Conservation (phyloP, 192 early-diverging fungal genomes). For the Dissophora ornata region DNA sequence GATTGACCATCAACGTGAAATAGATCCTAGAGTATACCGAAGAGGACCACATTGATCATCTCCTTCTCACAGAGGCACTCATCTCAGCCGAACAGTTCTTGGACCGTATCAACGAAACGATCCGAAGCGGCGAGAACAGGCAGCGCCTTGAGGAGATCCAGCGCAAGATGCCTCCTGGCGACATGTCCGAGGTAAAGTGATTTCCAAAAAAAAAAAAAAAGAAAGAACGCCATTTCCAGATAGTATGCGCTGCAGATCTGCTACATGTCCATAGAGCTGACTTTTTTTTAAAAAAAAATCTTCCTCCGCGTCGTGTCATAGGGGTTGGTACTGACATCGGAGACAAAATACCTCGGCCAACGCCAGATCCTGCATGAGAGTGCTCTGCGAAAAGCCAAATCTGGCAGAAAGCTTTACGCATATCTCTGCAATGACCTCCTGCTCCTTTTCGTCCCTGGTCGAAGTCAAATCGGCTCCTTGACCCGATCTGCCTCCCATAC, state of each 20-base stretch:
- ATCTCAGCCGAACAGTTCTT: constrained; percentile 77
- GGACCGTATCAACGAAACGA: constrained; percentile 87
- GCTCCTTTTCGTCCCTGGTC: constrained; percentile 59
- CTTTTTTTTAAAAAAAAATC: too few species aligned
- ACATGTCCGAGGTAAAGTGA: constrained; percentile 59
- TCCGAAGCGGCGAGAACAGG: constrained; percentile 67
- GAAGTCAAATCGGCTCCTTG: background rate
- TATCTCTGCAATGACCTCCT: constrained; percentile 82
- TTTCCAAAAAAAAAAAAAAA: too few species aligned
- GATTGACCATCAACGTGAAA: background rate
- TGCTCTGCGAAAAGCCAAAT: constrained; percentile 76
- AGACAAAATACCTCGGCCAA: constrained; percentile 65
- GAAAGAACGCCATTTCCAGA: too few species aligned
- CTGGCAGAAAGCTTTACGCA: constrained; percentile 78
- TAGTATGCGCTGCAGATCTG: too few species aligned
- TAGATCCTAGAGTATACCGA: constrained; percentile 84
- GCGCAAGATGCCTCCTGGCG: constrained; percentile 69
- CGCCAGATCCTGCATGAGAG: constrained; percentile 80
- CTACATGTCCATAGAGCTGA: too few species aligned
- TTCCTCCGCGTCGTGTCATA: too few species aligned
- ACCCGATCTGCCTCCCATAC: constrained; percentile 4
- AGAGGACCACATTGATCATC: constrained; percentile 81
- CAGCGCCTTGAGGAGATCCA: constrained; percentile 69
- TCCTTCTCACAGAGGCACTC: constrained; percentile 69
- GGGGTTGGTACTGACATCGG: constrained; percentile 66